These are phyloP conservation scores for Dorcoceras hygrometricum DNA, from an alignment of 257 asterid species.

Conservation along the genomic window DNA sequence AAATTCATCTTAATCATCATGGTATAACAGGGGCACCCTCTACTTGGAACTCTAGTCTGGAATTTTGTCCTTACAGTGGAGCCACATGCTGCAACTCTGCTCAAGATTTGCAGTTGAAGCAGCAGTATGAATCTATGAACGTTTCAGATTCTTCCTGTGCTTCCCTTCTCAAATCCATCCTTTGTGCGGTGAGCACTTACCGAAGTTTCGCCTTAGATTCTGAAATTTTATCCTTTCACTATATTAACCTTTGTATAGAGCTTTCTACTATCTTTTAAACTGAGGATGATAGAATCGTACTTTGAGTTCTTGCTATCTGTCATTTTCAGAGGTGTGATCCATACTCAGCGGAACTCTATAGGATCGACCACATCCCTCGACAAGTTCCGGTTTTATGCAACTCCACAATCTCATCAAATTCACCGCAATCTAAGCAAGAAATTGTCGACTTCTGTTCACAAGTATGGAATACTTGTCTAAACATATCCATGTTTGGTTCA, in stretches of 20 bases:
- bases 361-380: constrained; percentile 43
- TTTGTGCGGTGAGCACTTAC: constrained; percentile 62
- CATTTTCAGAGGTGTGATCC: constrained; percentile 80
- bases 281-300: constrained; percentile 3
- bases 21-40: constrained; percentile 58
- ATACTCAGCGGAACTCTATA: constrained; percentile 68
- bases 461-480: constrained; percentile 76
- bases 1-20: constrained; percentile 8
- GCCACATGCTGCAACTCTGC: constrained; percentile 62
- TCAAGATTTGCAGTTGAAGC: constrained; percentile 49
- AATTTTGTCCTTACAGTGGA: constrained; percentile 69
- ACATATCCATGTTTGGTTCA: constrained; percentile 52
- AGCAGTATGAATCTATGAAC: constrained; percentile 54
- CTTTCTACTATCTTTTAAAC: background rate
- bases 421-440: constrained; percentile 48
- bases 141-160: constrained; percentile 69
- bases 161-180: constrained; percentile 63
- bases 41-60: constrained; percentile 37
- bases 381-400: constrained; percentile 70
- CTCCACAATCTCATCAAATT: constrained; percentile 54
- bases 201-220: background rate
- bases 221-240: background rate
- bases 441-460: constrained; percentile 54
- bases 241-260: background rate
- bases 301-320: constrained; percentile 20